Conservation (phyloP, 495 filamentous ascomycete genomes). For the Tuber brumale region DNA sequence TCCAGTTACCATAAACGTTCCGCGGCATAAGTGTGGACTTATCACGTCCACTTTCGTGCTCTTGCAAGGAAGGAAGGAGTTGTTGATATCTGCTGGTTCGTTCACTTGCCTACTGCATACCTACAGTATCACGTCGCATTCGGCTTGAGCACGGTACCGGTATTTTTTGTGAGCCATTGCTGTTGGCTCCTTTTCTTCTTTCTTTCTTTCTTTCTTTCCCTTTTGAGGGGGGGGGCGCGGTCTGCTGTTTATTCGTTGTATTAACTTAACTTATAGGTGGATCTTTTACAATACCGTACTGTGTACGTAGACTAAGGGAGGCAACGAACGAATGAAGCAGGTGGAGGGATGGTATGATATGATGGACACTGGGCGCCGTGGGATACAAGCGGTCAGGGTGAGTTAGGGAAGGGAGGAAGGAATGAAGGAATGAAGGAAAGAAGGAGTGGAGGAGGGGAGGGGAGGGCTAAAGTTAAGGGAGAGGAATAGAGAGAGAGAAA, state of each 20-base stretch:
- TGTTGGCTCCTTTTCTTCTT: background rate
- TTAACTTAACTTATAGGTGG: background rate
- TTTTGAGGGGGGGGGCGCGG: background rate
- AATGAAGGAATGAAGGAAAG: too few relatives aligned
- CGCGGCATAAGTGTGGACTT: background rate
- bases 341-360: too few relatives aligned
- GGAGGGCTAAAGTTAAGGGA: background rate
- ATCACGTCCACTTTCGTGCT: background rate
- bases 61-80: background rate
- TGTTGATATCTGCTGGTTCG: slow-evolving; percentile 4
- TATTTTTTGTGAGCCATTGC: background rate
- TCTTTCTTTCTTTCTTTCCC: background rate
- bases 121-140: slow-evolving; percentile 2
- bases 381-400: background rate
- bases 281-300: background rate
- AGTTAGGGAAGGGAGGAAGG: too few relatives aligned
- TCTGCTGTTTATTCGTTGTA: background rate
- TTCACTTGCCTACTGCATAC: background rate
- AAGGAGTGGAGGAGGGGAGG: too few relatives aligned
- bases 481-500: background rate
- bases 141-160: background rate
- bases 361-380: background rate
- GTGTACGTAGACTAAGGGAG: background rate
- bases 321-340: background rate
- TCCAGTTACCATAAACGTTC: background rate